phyloP scores from a whole-genome alignment of 495 filamentous ascomycete species.

The Hypomontagnella monticulosa region DNA sequence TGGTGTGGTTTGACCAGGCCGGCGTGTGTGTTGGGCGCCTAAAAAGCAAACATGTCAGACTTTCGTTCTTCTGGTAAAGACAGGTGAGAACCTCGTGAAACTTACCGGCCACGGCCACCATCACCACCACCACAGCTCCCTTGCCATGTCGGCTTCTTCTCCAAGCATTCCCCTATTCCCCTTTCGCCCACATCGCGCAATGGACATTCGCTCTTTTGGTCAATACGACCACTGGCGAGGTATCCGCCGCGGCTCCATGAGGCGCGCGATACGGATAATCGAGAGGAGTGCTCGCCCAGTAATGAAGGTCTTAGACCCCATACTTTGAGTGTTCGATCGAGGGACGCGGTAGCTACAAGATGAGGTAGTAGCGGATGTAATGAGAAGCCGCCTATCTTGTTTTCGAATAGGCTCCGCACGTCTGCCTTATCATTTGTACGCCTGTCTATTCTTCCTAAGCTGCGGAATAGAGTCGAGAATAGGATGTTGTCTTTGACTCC shows the following conservation, averaged over 20 bases:
- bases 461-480: constrained; percentile 87
- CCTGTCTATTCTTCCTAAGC: constrained; percentile 80
- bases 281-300: constrained; percentile 81
- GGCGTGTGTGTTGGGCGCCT: too few species aligned
- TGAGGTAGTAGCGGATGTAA: constrained; percentile 80
- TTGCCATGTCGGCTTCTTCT: too few species aligned
- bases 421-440: constrained; percentile 68
- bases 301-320: constrained; percentile 89
- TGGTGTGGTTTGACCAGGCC: too few species aligned
- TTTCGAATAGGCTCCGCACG: constrained; percentile 81
- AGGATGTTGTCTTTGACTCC: constrained; percentile 78
- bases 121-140: too few species aligned
- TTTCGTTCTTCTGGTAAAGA: too few species aligned
- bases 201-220: too few species aligned
- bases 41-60: too few species aligned
- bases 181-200: too few species aligned
- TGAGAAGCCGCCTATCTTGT: constrained; percentile 95
- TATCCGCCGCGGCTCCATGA: constrained; percentile 84
- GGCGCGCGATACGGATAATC: constrained; percentile 89
- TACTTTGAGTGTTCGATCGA: constrained; percentile 88
- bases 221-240: too few species aligned
- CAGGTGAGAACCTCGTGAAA: too few species aligned
- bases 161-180: too few species aligned
- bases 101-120: too few species aligned
- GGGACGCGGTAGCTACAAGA: constrained; percentile 85